phyloP scores from a whole-genome alignment of 768 basidiomycete genomes.

The Chalciporus sphaerocephalus region DNA sequence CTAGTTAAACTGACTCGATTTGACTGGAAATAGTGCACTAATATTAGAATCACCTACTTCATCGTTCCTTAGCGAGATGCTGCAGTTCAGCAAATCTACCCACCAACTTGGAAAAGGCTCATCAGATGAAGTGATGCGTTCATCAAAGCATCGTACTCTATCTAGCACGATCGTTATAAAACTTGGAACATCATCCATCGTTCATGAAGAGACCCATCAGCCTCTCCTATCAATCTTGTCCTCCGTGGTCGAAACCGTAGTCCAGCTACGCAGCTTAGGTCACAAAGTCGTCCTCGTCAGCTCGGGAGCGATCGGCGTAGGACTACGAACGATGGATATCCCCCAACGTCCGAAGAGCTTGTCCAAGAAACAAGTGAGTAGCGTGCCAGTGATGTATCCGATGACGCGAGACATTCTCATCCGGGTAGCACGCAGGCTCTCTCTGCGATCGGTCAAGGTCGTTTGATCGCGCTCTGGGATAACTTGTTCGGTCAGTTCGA shows the following conservation, averaged over 20 bases:
- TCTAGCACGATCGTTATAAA: constrained; percentile 81
- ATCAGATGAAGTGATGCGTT: constrained; percentile 16
- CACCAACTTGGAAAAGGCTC: background rate
- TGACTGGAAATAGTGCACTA: no score
- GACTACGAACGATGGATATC: constrained; percentile 86
- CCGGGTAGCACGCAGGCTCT: constrained; percentile 60
- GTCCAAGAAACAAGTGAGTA: constrained; percentile 82
- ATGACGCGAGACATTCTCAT: constrained; percentile 11
- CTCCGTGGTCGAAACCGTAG: constrained; percentile 86
- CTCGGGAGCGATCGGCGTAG: constrained; percentile 97
- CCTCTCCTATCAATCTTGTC: constrained; percentile 90
- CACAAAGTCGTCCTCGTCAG: constrained; percentile 95
- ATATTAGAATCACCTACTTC: background rate
- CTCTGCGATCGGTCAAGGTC: constrained; percentile 94
- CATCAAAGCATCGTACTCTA: constrained; percentile 21
- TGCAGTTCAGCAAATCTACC: constrained; percentile 6
- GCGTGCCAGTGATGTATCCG: background rate
- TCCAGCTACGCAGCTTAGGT: constrained; percentile 68
- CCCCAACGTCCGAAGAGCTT: constrained; percentile 76
- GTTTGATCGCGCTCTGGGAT: constrained; percentile 95
- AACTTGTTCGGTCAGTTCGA: constrained; percentile 91
- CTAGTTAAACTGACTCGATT: no score
- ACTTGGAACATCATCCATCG: constrained; percentile 93
- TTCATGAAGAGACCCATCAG: constrained; percentile 89
- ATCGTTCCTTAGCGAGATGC: background rate